Base-by-base conservation (phyloP, 306 rosid genomes). In the Pachyrhizus erosus region DNA sequence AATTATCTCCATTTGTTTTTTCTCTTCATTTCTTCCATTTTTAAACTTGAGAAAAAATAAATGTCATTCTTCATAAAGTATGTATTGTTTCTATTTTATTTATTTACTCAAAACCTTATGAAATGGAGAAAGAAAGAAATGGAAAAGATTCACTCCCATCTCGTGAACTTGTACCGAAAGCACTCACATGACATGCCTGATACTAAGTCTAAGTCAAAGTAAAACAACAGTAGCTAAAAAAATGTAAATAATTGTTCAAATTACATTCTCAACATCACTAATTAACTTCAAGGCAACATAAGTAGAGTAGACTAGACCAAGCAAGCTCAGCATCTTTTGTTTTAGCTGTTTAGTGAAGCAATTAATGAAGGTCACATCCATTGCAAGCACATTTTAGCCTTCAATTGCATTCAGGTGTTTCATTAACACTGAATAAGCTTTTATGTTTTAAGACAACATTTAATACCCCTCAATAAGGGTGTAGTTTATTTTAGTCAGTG, bases 301-400 rank as follows among this genome's bases (percentile, higher is more conserved):
- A n/a, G n/a, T n/a, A n/a, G n/a, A n/a, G 39, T 34, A 34, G 39
- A 34, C 39, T 1, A 34, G n/a, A n/a, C 39, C 39, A 34, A 34
- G 5, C 39, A 34, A 5, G 5, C 39, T 34, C 39, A 34, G 39
- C 4, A 34, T 7, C 39, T 34, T 66, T 73, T 39, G 24, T 58
- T 75, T 51, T 52, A 79, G 77, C 39, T 26, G 89, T 37, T n/a
- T 37, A 37, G 72, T 74, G 86, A 77, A 70, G 37, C 21, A n/a
- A 26, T 12, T 24, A 17, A 58, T 61, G 46, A 26, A 60, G 67
- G 39, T 60, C 67, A 26, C 54, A 18, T 34, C 5, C 39, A 34
- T 46, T 58, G 27, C 79, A 51, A n/a, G 57, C 57, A 51, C 23
- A n/a, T n/a, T 39, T 31, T 11, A 37, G 55, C 46, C 51, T 55